Conservation (phyloP, 192 early-diverging fungal species). For the Dimargaris xerosporica region DNA sequence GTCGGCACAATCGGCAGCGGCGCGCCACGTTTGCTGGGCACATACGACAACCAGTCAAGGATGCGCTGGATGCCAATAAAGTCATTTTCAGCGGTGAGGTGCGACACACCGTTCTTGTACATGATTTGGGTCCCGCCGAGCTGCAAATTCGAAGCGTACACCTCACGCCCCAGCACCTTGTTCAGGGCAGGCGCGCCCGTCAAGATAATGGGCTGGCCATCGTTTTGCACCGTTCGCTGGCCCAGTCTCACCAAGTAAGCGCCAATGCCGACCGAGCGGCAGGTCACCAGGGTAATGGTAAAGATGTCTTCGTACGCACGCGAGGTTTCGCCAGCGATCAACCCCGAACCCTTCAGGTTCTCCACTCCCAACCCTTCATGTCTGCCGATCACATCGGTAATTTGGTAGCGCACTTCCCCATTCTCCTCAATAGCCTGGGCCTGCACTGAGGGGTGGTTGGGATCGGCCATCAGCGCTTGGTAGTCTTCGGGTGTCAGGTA, state of each 20-base stretch:
- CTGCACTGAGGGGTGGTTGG: slow-evolving; percentile 50
- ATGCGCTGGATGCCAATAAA: slow-evolving; percentile 85
- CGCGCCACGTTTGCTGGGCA: slow-evolving; percentile 58
- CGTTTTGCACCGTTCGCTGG: slow-evolving; percentile 92
- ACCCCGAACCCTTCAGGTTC: slow-evolving; percentile 87
- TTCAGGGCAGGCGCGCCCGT: slow-evolving; percentile 94
- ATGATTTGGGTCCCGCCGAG: slow-evolving; percentile 98
- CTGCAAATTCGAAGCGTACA: slow-evolving; percentile 96
- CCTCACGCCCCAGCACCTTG: slow-evolving; percentile 95
- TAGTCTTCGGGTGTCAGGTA: slow-evolving; percentile 69
- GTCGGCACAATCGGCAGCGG: slow-evolving; percentile 45
- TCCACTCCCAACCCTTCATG: slow-evolving; percentile 89
- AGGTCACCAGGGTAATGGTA: slow-evolving; percentile 90
- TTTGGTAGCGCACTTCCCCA: slow-evolving; percentile 61
- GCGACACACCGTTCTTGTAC: slow-evolving; percentile 98
- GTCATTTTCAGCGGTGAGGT: slow-evolving; percentile 90
- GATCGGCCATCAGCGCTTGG: slow-evolving; percentile 41
- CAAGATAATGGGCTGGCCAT: slow-evolving; percentile 96
- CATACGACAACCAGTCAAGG: slow-evolving; percentile 83
- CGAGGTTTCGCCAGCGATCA: slow-evolving; percentile 95
- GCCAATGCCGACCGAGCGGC: slow-evolving; percentile 96
- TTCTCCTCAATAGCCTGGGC: slow-evolving; percentile 54
- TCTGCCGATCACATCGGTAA: slow-evolving; percentile 76
- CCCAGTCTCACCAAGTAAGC: slow-evolving; percentile 97
- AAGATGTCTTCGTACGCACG: slow-evolving; percentile 97